Conservation (phyloP, 345 rosid genomes). For the Ricinus communis region DNA sequence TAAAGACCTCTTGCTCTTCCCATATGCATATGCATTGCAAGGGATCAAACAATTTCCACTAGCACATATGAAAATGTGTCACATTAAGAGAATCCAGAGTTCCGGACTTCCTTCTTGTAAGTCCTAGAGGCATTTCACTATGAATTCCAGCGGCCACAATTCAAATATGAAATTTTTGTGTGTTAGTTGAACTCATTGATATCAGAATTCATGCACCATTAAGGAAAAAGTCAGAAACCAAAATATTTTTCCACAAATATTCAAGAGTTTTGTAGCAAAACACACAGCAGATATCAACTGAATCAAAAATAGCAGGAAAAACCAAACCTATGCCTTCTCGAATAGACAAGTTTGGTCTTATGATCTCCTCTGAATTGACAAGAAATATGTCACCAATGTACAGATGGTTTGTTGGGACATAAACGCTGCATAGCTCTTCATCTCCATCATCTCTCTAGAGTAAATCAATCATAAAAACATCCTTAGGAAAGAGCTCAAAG, state of each 20-base stretch:
- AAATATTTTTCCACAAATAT: not conserved
- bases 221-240: not conserved
- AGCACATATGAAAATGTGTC: not conserved
- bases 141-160: too few relatives aligned
- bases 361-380: conserved; percentile 73
- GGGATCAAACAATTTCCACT: not conserved
- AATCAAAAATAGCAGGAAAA: conserved; percentile 5
- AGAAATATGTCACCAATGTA: conserved; percentile 83
- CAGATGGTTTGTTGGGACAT: conserved; percentile 82
- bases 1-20: not conserved
- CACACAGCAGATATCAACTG: not conserved
- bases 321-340: conserved; percentile 86
- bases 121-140: too few relatives aligned
- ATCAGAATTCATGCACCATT: not conserved
- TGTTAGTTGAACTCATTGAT: not conserved
- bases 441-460: conserved; percentile 67
- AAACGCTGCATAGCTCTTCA: conserved; percentile 85
- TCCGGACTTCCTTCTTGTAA: not conserved
- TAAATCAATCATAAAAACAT: conserved; percentile 13
- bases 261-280: conserved; percentile 7
- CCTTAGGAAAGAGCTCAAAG: not conserved
- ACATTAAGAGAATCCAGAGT: not conserved
- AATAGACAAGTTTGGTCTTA: conserved; percentile 79
- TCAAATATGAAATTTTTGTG: not conserved
- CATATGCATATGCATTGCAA: not conserved